These are phyloP conservation scores for Neofusicoccum sp. DNA, from an alignment of 2,329 filamentous ascomycete genomes.

Conservation along the genomic window DNA sequence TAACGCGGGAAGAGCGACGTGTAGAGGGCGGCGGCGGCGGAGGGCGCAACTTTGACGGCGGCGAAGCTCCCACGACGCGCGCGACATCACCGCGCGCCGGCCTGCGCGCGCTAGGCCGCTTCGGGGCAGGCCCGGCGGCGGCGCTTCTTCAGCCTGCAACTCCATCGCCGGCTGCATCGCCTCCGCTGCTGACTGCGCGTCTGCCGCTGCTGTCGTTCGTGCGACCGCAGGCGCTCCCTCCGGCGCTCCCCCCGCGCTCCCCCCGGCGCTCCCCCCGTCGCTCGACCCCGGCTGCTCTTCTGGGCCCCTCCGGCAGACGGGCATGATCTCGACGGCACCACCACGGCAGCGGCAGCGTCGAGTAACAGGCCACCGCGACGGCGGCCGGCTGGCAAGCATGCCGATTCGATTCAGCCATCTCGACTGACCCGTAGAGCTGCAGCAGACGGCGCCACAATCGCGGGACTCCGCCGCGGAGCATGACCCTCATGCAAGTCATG, in stretches of 20 bases:
- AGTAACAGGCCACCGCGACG: slow-evolving; percentile 7
- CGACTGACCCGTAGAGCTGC: slow-evolving; percentile 17
- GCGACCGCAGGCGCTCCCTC: neutral
- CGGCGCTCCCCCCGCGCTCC: neutral
- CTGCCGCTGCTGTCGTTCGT: neutral
- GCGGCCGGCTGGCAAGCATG: slow-evolving; percentile 6
- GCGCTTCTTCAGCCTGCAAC: slow-evolving; percentile 9
- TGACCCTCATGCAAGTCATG: neutral
- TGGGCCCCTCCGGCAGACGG: neutral
- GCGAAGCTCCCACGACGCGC: neutral
- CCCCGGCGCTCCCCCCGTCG: neutral
- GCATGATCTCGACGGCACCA: neutral
- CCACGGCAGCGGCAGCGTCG: slow-evolving; percentile 1
- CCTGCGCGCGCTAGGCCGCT: neutral
- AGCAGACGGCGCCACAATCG: slow-evolving; percentile 6
- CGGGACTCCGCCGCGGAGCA: neutral
- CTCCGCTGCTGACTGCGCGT: neutral
- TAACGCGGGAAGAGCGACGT: neutral
- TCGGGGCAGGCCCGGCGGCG: neutral
- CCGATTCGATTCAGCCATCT: slow-evolving; percentile 15
- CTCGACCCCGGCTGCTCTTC: neutral
- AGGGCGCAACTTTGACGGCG: neutral
- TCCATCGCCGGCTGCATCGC: neutral
- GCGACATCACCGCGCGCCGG: slow-evolving; percentile 13
- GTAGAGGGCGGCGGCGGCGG: slow-evolving; percentile 5